Percentiles rank a stretch among this genome's conserved stretches.
phyloP scores from a whole-genome alignment of 78 protist species.

The Dictyostelium intermedium region DNA sequence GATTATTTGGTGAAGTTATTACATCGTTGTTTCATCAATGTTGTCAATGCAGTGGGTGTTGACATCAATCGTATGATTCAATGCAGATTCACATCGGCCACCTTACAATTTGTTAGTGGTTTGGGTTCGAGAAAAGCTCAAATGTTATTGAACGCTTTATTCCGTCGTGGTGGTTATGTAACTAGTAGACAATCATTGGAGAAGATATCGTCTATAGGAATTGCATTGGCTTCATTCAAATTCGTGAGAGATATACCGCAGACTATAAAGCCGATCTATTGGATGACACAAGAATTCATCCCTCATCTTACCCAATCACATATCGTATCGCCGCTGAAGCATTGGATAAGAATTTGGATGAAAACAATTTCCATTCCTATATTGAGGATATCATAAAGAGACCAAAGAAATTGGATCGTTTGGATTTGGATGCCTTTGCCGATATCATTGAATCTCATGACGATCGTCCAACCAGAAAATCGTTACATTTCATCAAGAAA shows the following conservation, averaged over 20 bases:
- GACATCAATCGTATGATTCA: slow-evolving; percentile 64
- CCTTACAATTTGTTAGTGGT: slow-evolving; percentile 72
- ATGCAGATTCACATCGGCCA: slow-evolving; percentile 32
- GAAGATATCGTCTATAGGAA: slow-evolving; percentile 60
- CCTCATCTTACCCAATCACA: slow-evolving; percentile 16
- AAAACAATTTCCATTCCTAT: not conserved
- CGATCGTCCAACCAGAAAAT: slow-evolving; percentile 22
- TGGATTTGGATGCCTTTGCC: slow-evolving; percentile 71
- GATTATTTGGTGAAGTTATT: slow-evolving; percentile 56
- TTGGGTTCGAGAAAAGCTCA: slow-evolving; percentile 78
- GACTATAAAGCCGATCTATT: not conserved
- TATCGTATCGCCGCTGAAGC: slow-evolving; percentile 74
- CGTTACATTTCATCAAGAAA: slow-evolving; percentile 11
- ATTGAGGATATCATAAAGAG: slow-evolving; percentile 27
- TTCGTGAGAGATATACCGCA: slow-evolving; percentile 23
- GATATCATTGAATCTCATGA: slow-evolving; percentile 24
- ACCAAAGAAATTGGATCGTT: slow-evolving; percentile 51
- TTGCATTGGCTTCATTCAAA: slow-evolving; percentile 74
- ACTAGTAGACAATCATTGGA: slow-evolving; percentile 14
- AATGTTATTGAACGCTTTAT: slow-evolving; percentile 24
- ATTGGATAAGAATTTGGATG: slow-evolving; percentile 29
- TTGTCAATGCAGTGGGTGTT: slow-evolving; percentile 77
- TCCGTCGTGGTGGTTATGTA: slow-evolving; percentile 37
- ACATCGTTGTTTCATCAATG: slow-evolving; percentile 66
- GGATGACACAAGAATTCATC: slow-evolving; percentile 79